Evolutionary conservation across 2,329 filamentous ascomycete species (phyloP), one percentile per base, ranked within the genome.

Genomic region (Dactylellina parvicollis): DNA sequence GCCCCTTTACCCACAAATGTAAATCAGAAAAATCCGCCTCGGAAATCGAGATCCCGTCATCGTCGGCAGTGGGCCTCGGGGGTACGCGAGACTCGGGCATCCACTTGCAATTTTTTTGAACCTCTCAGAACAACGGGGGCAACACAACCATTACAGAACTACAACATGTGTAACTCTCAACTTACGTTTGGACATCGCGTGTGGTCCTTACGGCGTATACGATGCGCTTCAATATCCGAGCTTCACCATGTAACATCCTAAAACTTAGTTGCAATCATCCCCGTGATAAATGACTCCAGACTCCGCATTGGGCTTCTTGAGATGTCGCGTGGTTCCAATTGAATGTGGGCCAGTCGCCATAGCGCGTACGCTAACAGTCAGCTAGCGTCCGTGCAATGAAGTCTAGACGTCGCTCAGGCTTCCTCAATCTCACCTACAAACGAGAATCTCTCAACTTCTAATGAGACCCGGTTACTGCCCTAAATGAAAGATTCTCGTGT

Each of bases 371-470:
- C 52, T 56, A 56, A 56, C 8, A 20, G 14, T 7, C 32, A 36
- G 16, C 34, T 67, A 67, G 62, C 30, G 62, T 67, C 62, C 59
- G 62, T 67, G 62, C 62, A 34, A 67, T 44, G n/a, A n/a, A n/a
- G n/a, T n/a, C n/a, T n/a, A n/a, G n/a, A n/a, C n/a, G n/a, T n/a
- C n/a, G n/a, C n/a, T n/a, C n/a, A n/a, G n/a, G n/a, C n/a, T n/a
- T n/a, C n/a, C n/a, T n/a, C n/a, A n/a, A n/a, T n/a, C n/a, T n/a
- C n/a, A n/a, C n/a, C n/a, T n/a, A n/a, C n/a, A n/a, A n/a, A 65
- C 22, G 49, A 22, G 16, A 28, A 55, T 55, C 60, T 36, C 38
- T 46, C 28, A 22, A 10, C 24, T 56, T 59, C n/a, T n/a, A n/a
- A n/a, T n/a, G n/a, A n/a, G n/a, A 12, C 20, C 34, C 9, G n/a